These are phyloP conservation scores for Escallonia herrerae DNA, from an alignment of 129 eudicot genomes.

Conservation along the genomic window DNA sequence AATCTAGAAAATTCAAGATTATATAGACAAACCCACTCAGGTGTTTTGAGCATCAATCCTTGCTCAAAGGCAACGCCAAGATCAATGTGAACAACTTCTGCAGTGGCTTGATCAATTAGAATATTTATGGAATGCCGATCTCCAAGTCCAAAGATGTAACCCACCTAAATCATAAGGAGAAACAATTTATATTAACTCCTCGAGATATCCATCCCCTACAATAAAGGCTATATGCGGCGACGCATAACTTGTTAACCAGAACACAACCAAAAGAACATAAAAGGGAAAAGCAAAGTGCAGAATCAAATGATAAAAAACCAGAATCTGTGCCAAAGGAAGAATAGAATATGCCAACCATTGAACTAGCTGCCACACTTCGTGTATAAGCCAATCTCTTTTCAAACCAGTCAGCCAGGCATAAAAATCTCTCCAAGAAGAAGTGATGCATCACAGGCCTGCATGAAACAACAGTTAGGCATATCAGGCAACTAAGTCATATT, in stretches of 20 bases:
- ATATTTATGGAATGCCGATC: slow-evolving; percentile 95
- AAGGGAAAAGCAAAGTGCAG: not conserved
- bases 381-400: slow-evolving; percentile 95
- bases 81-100: slow-evolving; percentile 97
- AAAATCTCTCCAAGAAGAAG: slow-evolving; percentile 90
- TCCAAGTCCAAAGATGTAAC: slow-evolving; percentile 98
- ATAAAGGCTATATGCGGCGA: not conserved
- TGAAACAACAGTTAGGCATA: slow-evolving; percentile 9
- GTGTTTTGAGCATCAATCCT: slow-evolving; percentile 97
- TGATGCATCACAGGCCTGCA: slow-evolving; percentile 97
- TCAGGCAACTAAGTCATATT: not conserved
- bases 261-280: not conserved
- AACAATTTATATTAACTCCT: not conserved
- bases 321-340: not conserved
- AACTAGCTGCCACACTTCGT: slow-evolving; percentile 96
- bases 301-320: not conserved
- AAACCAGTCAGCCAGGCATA: slow-evolving; percentile 93
- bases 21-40: slow-evolving; percentile 67
- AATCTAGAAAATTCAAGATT: not conserved
- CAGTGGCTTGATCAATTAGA: slow-evolving; percentile 86
- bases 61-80: slow-evolving; percentile 99
- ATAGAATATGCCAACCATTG: slow-evolving; percentile 56
- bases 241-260: too few relatives aligned
- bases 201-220: not conserved
- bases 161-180: slow-evolving; percentile 43